phyloP scores from a whole-genome alignment of 345 rosid species.

The Gossypioides kirkii region DNA sequence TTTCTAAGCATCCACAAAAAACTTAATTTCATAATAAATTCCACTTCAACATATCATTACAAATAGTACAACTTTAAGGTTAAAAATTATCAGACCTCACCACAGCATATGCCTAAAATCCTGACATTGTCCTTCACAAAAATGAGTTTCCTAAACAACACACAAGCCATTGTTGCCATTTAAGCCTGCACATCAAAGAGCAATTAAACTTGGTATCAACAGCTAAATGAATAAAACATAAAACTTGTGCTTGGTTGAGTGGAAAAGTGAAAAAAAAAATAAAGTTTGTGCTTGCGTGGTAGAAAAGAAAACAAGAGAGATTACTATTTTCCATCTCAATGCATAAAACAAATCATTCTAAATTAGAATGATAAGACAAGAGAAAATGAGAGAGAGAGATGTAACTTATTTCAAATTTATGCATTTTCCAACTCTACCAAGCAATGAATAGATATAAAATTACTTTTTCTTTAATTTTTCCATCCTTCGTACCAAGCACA shows the following conservation, averaged over 20 bases:
- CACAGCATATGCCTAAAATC: slow-evolving; percentile 13
- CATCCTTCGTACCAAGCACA: neutral
- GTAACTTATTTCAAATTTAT: too few relatives aligned
- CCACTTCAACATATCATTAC: slow-evolving; percentile 20
- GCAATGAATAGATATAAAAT: too few relatives aligned
- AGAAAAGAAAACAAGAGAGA: too few relatives aligned
- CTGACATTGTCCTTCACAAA: slow-evolving; percentile 11
- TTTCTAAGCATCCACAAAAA: slow-evolving; percentile 16
- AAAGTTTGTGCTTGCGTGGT: too few relatives aligned
- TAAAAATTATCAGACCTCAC: slow-evolving; percentile 19
- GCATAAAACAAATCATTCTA: too few relatives aligned
- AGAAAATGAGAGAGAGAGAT: too few relatives aligned
- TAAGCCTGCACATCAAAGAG: slow-evolving; percentile 19
- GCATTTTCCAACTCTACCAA: too few relatives aligned
- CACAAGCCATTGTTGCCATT: slow-evolving; percentile 13
- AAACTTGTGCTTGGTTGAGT: too few relatives aligned
- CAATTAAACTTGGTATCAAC: neutral
- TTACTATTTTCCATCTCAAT: too few relatives aligned
- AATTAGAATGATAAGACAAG: too few relatives aligned
- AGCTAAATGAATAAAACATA: neutral
- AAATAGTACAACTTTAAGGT: slow-evolving; percentile 17
- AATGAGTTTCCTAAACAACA: neutral
- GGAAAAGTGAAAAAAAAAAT: too few relatives aligned
- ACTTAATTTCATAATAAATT: slow-evolving; percentile 14
- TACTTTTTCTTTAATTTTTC: too few relatives aligned